phyloP scores from a whole-genome alignment of 306 rosid genomes.

The Comarum palustre region DNA sequence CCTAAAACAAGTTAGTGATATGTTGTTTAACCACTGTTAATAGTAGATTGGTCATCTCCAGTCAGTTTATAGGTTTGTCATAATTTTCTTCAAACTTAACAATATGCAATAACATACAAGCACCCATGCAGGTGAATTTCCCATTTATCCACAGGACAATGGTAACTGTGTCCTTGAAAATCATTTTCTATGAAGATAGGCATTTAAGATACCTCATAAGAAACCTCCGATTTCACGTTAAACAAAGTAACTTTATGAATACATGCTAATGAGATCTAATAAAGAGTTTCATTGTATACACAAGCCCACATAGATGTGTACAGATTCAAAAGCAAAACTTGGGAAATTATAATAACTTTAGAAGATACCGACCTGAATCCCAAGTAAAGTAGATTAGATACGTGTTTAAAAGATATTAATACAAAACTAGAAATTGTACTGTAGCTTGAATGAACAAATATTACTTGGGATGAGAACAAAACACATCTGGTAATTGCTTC shows the following conservation, averaged over 20 bases:
- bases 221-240: constrained; percentile 1
- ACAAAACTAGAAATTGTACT: background rate
- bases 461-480: constrained; percentile 88
- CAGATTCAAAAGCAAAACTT: background rate
- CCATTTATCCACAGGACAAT: constrained; percentile 1
- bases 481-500: constrained; percentile 95
- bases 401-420: background rate
- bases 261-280: background rate
- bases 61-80: background rate
- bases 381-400: background rate
- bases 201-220: background rate
- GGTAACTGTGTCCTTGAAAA: background rate
- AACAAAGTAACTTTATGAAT: background rate
- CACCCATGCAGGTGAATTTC: background rate
- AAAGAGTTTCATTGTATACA: background rate
- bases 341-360: background rate
- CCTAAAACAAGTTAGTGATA: background rate
- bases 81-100: background rate
- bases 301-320: background rate
- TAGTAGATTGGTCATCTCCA: background rate
- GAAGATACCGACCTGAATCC: background rate
- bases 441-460: constrained; percentile 23
- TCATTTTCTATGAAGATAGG: background rate
- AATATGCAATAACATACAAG: background rate
- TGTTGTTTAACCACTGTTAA: background rate